Evolutionary conservation across 179 eudicot genomes (phyloP).

Genomic region (Monotropa hypopitys): DNA sequence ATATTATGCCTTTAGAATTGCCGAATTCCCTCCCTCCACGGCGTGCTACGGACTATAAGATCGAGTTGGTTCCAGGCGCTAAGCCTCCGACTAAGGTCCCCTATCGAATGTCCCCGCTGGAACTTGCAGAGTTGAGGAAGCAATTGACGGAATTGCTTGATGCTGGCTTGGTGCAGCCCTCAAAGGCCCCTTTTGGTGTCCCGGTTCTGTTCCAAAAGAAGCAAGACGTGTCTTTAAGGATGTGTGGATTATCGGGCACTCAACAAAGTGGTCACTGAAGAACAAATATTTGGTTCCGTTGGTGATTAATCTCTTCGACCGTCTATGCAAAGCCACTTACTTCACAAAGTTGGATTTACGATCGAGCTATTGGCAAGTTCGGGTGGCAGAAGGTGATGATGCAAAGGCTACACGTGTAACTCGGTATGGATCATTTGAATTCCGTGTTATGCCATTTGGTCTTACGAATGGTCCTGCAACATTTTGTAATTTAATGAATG

Average conservation of each 20-base stretch:
- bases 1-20: constrained; percentile 1
- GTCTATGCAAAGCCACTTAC: neutral
- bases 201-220: neutral
- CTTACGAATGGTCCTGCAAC: too few species aligned
- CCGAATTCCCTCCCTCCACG: too few species aligned
- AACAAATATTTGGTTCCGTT: too few species aligned
- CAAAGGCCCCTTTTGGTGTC: constrained; percentile 1
- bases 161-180: too few species aligned
- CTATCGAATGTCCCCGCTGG: neutral
- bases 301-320: neutral
- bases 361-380: neutral
- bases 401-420: too few species aligned
- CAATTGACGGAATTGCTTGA: neutral
- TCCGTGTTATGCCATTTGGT: too few species aligned
- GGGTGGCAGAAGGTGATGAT: too few species aligned
- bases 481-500: too few species aligned
- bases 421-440: too few species aligned
- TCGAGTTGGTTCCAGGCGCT: neutral
- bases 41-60: neutral
- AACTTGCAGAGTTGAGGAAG: neutral
- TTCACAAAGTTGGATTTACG: too few species aligned
- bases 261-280: too few species aligned
- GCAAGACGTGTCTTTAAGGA: neutral
- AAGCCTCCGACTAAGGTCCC: neutral
- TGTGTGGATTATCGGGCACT: too few species aligned